Base-by-base conservation (phyloP, 495 filamentous ascomycete species). In the Aspergillus campestris region DNA sequence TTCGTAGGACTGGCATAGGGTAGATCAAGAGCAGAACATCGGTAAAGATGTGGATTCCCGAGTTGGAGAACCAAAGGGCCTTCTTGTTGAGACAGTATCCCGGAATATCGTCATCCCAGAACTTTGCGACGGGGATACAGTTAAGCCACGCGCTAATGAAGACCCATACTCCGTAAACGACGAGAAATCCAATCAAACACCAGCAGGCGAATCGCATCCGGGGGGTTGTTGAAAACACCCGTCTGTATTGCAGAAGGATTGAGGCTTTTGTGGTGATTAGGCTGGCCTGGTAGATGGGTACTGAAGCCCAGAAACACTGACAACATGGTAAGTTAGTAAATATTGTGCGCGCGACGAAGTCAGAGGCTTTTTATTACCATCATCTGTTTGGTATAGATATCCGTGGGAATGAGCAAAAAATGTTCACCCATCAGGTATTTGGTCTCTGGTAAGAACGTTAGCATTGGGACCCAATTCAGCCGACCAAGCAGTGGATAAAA, bases 21-120 rank as follows among this genome's bases (percentile, higher is more conserved):
- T 71, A 68, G 6, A 69, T 31, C 14, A 76, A 42, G 14, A 77
- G 70, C 15, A 74, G 28, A 2, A 74, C 34, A 58, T 80, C 77
- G 34, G 70, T 73, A 4, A 60, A 38, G n/a, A 78, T 70, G 33
- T 71, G 66, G 14, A 66, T 55, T 5, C 50, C 60, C 0, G 73
- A 52, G 42, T 69, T 67, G 3, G 56, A 62, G 42, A 67, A 66
- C 67, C 65, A 67, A 4, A 69, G 38, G 8, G 55, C 60, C 24
- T 57, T 57, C 42, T 62, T 60, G 14, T 62, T 34, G 6, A 69
- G 49, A 41, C 67, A 71, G 37, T 57, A 65, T 5, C 64, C 65
- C 0, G 53, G 35, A 0, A 64, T 35, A 0, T 39, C 38, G 0
- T 47, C 44, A 38, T 71, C 52, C 64, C 64, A 70, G 50, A 64